These are phyloP conservation scores for Tylopilus balloui DNA, from an alignment of 768 basidiomycete genomes.

Conservation along the genomic window DNA sequence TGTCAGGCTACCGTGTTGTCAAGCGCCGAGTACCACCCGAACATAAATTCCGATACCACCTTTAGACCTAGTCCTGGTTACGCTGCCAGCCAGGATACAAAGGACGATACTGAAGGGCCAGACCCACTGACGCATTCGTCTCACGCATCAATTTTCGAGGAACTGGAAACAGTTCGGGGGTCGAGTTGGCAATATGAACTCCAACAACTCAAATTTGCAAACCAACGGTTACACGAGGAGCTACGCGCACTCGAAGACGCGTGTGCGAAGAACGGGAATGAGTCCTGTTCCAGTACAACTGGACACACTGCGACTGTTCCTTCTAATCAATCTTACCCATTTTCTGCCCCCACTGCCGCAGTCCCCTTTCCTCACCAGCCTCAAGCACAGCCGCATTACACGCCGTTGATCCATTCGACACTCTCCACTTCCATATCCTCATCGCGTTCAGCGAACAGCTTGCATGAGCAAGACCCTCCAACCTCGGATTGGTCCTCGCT, in stretches of 20 bases:
- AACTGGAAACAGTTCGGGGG: conserved; percentile 59
- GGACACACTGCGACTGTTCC: neutral
- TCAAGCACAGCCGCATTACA: conserved; percentile 9
- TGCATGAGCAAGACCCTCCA: conserved; percentile 20
- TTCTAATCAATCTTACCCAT: neutral
- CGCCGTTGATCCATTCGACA: conserved; percentile 3
- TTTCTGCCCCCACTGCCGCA: neutral
- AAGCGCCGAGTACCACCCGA: neutral
- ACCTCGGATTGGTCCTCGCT: conserved; percentile 28
- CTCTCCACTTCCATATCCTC: conserved; percentile 3
- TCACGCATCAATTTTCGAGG: conserved; percentile 58
- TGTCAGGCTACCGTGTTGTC: conserved; percentile 28
- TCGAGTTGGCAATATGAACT: conserved; percentile 94
- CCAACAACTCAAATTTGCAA: conserved; percentile 73
- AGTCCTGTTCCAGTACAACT: neutral
- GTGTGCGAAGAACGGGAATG: neutral
- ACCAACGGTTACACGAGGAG: conserved; percentile 62
- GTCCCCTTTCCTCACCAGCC: neutral
- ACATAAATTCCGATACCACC: neutral
- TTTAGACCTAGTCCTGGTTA: neutral
- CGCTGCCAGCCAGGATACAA: neutral
- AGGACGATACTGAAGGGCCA: neutral
- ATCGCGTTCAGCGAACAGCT: conserved; percentile 1
- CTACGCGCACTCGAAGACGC: conserved; percentile 37
- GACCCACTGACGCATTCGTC: conserved; percentile 11